Percentiles rank a stretch among this genome's conserved stretches.
Conservation (phyloP, 805 yeast genomes). For the Peterozyma xylosa region DNA sequence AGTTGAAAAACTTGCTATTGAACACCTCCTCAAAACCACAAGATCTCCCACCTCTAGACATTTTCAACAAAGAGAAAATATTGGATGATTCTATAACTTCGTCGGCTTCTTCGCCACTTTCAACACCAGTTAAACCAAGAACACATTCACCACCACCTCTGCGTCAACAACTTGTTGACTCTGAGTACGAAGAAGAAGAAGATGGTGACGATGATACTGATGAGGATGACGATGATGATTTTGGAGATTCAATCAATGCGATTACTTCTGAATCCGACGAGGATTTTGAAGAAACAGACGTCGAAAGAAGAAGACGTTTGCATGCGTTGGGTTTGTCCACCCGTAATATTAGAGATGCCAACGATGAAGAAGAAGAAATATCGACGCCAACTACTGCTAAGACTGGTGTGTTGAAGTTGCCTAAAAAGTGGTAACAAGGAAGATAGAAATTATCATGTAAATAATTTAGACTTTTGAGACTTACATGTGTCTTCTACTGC, state of each 20-base stretch:
- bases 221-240: slow-evolving; percentile 8
- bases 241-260: slow-evolving; percentile 4
- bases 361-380: slow-evolving; percentile 26
- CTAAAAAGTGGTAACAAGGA: slow-evolving; percentile 1
- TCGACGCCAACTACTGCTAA: not conserved
- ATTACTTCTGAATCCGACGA: slow-evolving; percentile 11
- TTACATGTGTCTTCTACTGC: not conserved
- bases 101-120: slow-evolving; percentile 16
- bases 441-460: too few relatives aligned
- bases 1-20: slow-evolving; percentile 2
- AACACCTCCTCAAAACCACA: slow-evolving; percentile 8
- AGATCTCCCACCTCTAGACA: not conserved
- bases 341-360: slow-evolving; percentile 21
- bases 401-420: not conserved
- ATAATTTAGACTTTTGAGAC: not conserved
- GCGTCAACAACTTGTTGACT: not conserved
- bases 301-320: slow-evolving; percentile 20
- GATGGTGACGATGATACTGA: slow-evolving; percentile 6
- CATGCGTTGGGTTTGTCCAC: slow-evolving; percentile 17
- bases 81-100: slow-evolving; percentile 18
- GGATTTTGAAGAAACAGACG: slow-evolving; percentile 15
- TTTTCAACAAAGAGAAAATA: slow-evolving; percentile 10
- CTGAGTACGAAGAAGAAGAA: slow-evolving; percentile 8
- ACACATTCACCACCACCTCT: not conserved
- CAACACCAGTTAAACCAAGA: slow-evolving; percentile 8